Evolutionary conservation across 495 filamentous ascomycete genomes (phyloP), one percentile per base, ranked within the genome.

Genomic region (Bathelium albidoporum): DNA sequence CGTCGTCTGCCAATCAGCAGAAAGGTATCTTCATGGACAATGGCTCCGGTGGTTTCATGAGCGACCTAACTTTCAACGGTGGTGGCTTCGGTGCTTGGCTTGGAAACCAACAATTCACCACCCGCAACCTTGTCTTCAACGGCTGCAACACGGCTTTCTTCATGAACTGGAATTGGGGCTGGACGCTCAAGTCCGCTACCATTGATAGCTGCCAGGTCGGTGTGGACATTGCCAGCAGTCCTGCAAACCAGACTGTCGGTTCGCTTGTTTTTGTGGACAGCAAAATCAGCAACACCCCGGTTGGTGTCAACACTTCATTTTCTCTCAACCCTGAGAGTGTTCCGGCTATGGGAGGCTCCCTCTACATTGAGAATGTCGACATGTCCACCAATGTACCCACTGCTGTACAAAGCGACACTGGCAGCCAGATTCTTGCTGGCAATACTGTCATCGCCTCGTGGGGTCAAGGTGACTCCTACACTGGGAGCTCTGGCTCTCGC

Each of bases 21-120:
- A 67, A 75, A 49, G 78, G 79, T 41, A 76, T 83, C 55, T 81
- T 80, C 80, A 96, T 97, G 87, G 94, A 97, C 73, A 97, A 97
- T 69, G 95, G 94, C 53, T 87, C 84, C 26, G 76, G 79, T 55
- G 80, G 79, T 11, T 80, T 77, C 65, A 70, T 81, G 60, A 64
- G 70, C 11, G 74, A 81, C 61, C 71, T 82, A 10, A 76, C 71
- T 53, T 82, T 80, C 69, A 73, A 75, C 28, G 77, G 76, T 43
- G 78, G 74, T 14, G 70, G 69, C 59, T 74, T 76, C 61, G 77
- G 75, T 41, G 78, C 77, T 22, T 80, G 79, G 66, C 71, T 80
- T 52, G 80, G 82, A 9, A 81, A 75, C 65, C 81, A 84, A 71
- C 81, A 83, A 63, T 84, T 80, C 69, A 84, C 80, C 1, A 74